Evolutionary conservation across 768 basidiomycete genomes (phyloP).

Genomic region (Suillus brevipes): DNA sequence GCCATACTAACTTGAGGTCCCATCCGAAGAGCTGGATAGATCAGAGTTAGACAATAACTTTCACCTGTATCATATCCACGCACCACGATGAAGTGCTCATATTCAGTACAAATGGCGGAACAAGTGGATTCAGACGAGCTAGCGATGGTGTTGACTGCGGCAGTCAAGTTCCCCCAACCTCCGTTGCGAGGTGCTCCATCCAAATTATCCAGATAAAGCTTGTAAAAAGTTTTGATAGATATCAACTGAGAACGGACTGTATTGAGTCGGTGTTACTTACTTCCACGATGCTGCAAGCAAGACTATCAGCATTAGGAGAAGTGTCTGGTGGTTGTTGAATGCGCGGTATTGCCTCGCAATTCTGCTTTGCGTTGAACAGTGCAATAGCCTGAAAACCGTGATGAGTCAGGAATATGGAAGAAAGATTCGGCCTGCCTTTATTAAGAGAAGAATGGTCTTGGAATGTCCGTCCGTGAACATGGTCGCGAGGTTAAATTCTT

Average conservation of each 20-base stretch:
- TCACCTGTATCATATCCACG: neutral
- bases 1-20: neutral
- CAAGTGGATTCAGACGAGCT: neutral
- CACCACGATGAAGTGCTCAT: neutral
- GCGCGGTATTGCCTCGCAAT: neutral
- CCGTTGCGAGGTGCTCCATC: neutral
- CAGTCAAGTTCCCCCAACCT: neutral
- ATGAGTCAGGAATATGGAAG: neutral
- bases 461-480: neutral
- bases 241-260: neutral
- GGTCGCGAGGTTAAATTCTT: neutral
- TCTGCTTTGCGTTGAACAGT: neutral
- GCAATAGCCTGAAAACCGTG: neutral
- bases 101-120: neutral
- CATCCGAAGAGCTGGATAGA: neutral
- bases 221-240: neutral
- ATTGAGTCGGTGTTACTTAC: neutral
- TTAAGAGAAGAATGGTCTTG: neutral
- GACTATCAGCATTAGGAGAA: neutral
- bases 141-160: neutral
- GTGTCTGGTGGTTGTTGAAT: neutral
- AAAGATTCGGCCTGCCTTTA: neutral
- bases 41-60: neutral
- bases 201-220: neutral
- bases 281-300: neutral